Base-by-base conservation (phyloP, 257 asterid genomes). In the Gentiana dahurica region DNA sequence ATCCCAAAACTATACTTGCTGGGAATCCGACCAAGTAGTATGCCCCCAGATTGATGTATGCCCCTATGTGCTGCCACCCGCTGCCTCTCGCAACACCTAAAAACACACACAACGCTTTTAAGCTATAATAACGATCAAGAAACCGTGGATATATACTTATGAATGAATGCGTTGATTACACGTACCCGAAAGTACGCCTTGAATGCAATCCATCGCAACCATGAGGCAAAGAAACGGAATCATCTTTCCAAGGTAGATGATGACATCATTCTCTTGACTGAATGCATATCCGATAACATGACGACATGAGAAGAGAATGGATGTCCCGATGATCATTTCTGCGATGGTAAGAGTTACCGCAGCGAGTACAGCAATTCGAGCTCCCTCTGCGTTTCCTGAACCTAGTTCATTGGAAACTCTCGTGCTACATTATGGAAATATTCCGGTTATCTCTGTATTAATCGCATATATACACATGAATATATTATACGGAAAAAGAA, bases 381-480 rank as follows among this genome's bases (percentile, higher is more conserved):
- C 70, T 49, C 54, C 66, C 49, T 54, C 54, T 2, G 49, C 32
- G 47, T 68, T 62, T 49, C 73, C 64, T 0, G 57, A 59, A 43
- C 73, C 73, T 32, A 62, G 63, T 62, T 62, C 68, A 39, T 68
- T 68, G 3, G 73, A 56, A 15, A 68, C 68, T 38, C 73, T 34
- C 0, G 73, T 68, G 68, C 73, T 68, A 38, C 47, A 56, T 50
- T 53, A 33, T 85, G 11, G 68, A 79, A 53, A 65, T 62, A 24
- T 50, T 82, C 60, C 67, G 55, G 80, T 51, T 82, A 78, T 49
- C 79, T 85, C 12, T 82, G 83, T 86, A 1, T 5, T 41, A 41
- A 41, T 41, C 9, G 8, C n/a, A n/a, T 6, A 11, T 43, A 41
- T 41, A 41, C 8, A 41, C 3, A 4, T 41, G 46, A 4, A 41